phyloP scores from a whole-genome alignment of 2,329 filamentous ascomycete genomes.

The Juglanconis oblonga region DNA sequence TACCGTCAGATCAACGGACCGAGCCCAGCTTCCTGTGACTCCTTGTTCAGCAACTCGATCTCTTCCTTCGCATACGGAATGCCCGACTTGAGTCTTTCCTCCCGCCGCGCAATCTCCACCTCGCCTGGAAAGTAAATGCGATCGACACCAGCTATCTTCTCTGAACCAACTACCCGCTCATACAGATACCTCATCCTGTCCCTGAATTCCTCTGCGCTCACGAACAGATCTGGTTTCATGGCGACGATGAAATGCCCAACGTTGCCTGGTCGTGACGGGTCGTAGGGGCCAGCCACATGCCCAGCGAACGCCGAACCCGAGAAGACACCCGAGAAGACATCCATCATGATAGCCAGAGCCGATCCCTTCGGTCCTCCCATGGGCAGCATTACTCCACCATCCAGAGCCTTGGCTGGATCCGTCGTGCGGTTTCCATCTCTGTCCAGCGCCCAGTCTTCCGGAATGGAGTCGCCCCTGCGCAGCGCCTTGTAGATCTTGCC shows the following conservation, averaged over 20 bases:
- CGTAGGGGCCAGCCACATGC: constrained; percentile 73
- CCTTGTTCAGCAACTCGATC: constrained; percentile 52
- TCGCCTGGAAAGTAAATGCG: constrained; percentile 62
- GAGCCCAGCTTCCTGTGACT: constrained; percentile 45
- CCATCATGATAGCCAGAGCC: constrained; percentile 79
- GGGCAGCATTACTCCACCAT: constrained; percentile 74
- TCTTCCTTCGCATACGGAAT: constrained; percentile 59
- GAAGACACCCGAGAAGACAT: constrained; percentile 78
- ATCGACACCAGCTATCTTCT: constrained; percentile 54
- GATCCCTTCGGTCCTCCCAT: constrained; percentile 85
- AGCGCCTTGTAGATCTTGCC: constrained; percentile 72
- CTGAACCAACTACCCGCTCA: constrained; percentile 48
- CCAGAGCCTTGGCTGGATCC: constrained; percentile 66
- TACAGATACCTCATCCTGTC: constrained; percentile 57
- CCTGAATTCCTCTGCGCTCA: constrained; percentile 67
- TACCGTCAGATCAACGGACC: constrained; percentile 9
- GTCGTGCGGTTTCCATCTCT: constrained; percentile 65
- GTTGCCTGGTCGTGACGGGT: constrained; percentile 63
- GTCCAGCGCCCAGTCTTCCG: constrained; percentile 72
- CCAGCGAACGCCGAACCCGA: constrained; percentile 78
- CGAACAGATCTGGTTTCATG: constrained; percentile 73
- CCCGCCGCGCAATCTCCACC: constrained; percentile 54
- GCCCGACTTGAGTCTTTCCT: constrained; percentile 48
- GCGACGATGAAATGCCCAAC: constrained; percentile 73
- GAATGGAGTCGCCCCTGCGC: constrained; percentile 66